These are phyloP conservation scores for Gloeostereum incarnatum DNA, from an alignment of 768 basidiomycete species.

Conservation along the genomic window DNA sequence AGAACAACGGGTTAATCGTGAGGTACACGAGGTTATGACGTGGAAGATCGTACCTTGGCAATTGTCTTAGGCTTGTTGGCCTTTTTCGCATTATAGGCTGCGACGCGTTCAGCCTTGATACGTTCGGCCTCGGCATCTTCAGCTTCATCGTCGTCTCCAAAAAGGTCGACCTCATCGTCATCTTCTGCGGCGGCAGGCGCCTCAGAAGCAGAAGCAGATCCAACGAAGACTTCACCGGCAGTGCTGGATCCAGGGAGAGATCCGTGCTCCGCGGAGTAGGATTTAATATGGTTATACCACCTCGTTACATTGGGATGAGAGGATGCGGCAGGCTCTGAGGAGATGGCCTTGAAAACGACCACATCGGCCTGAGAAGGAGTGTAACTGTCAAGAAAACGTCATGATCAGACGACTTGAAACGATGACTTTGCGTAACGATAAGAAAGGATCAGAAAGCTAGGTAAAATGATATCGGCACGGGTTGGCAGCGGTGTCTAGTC, in stretches of 20 bases:
- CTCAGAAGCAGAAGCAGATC: conserved; percentile 35
- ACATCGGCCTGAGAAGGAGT: conserved; percentile 93
- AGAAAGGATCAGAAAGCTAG: conserved; percentile 11
- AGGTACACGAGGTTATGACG: conserved; percentile 10
- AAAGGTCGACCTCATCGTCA: conserved; percentile 77
- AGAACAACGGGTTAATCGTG: conserved; percentile 3
- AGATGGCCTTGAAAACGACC: conserved; percentile 76
- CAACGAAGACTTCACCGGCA: conserved; percentile 67
- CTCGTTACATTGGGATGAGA: conserved; percentile 67
- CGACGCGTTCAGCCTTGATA: conserved; percentile 87
- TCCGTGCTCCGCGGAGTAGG: conserved; percentile 70
- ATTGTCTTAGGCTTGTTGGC: conserved; percentile 79
- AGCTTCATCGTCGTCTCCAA: conserved; percentile 78
- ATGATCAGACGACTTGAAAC: conserved; percentile 4
- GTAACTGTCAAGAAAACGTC: conserved; percentile 44
- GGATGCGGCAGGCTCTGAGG: conserved; percentile 53
- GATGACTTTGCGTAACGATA: conserved; percentile 5
- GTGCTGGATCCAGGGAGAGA: conserved; percentile 80
- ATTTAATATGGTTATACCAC: conserved; percentile 94
- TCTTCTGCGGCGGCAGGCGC: conserved; percentile 49
- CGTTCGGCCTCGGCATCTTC: conserved; percentile 80
- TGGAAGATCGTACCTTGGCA: conserved; percentile 87
- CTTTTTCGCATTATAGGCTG: conserved; percentile 90
- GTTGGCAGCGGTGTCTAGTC: conserved; percentile 60
- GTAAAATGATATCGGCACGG: conserved; percentile 49